Percentiles rank a stretch among this genome's conserved stretches.
Conservation (phyloP, 208 protist genomes). For the Spongospora subterranea region DNA sequence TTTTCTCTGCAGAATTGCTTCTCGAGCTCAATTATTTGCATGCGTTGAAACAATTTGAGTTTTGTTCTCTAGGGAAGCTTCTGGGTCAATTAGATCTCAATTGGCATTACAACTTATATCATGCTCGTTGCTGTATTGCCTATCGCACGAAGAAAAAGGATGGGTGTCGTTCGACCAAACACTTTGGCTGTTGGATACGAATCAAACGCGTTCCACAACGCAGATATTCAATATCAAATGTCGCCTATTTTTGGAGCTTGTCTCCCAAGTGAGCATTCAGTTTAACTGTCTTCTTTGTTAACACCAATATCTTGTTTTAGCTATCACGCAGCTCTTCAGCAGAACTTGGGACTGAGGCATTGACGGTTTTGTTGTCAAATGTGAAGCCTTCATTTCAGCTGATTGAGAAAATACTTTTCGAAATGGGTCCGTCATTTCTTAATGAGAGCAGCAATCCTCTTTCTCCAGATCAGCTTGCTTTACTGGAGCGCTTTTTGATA, state of each 20-base stretch:
- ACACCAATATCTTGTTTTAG: neutral
- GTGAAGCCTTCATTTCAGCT: slow-evolving; percentile 47
- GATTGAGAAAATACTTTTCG: slow-evolving; percentile 1
- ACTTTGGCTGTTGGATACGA: slow-evolving; percentile 40
- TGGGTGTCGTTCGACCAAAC: slow-evolving; percentile 47
- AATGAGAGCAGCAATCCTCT: neutral
- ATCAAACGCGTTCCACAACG: neutral
- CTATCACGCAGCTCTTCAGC: neutral
- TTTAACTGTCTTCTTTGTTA: neutral
- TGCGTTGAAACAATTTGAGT: no score
- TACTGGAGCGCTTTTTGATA: slow-evolving; percentile 35
- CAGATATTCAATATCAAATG: slow-evolving; percentile 2
- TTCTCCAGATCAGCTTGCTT: neutral
- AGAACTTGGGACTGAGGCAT: neutral
- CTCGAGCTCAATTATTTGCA: no score
- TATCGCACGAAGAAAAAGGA: neutral
- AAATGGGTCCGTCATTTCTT: slow-evolving; percentile 3
- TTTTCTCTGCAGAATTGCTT: no score
- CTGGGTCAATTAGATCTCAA: neutral
- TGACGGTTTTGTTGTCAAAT: neutral
- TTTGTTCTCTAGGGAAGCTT: no score
- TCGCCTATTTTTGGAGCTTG: slow-evolving; percentile 21
- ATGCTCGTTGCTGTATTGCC: slow-evolving; percentile 2
- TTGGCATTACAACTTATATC: neutral
- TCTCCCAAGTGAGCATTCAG: slow-evolving; percentile 5